These are phyloP conservation scores for Paramecium sexaurelia DNA, from an alignment of 73 alveolate species.

Conservation along the genomic window DNA sequence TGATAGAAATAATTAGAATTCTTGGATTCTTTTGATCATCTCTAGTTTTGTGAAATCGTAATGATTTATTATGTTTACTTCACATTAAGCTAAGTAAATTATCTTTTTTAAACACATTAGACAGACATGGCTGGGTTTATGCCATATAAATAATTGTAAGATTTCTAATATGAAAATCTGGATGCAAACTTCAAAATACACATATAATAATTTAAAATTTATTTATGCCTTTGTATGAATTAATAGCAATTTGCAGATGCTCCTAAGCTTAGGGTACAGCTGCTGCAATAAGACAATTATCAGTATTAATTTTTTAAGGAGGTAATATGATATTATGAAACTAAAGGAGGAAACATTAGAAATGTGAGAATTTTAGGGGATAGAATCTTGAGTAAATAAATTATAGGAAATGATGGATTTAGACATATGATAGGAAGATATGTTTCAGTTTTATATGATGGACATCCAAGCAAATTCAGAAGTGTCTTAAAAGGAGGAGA, in stretches of 20 bases:
- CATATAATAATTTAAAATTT: background rate
- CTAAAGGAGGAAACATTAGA: conserved; percentile 36
- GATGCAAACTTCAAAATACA: background rate
- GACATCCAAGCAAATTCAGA: background rate
- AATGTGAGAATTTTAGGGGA: background rate
- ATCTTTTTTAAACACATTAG: conserved; percentile 73
- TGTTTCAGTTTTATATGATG: conserved; percentile 28
- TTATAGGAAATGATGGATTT: conserved; percentile 30
- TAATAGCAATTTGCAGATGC: conserved; percentile 46
- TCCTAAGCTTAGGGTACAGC: background rate
- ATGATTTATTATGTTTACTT: conserved; percentile 68
- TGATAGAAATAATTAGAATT: conserved; percentile 64
- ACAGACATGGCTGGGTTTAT: conserved; percentile 82
- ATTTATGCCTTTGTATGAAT: conserved; percentile 46
- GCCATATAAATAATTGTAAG: conserved; percentile 75
- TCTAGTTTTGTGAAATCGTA: background rate
- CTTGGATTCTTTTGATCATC: conserved; percentile 60
- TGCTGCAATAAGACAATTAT: background rate
- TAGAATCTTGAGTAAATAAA: conserved; percentile 34
- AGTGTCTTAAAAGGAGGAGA: background rate
- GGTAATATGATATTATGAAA: background rate
- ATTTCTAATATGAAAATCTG: background rate
- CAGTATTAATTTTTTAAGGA: background rate
- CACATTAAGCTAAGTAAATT: conserved; percentile 67
- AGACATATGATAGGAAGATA: conserved; percentile 51